Evolutionary conservation across 768 basidiomycete species (phyloP), one percentile per base, ranked within the genome.

Genomic region (Collybiopsis luxurians): DNA sequence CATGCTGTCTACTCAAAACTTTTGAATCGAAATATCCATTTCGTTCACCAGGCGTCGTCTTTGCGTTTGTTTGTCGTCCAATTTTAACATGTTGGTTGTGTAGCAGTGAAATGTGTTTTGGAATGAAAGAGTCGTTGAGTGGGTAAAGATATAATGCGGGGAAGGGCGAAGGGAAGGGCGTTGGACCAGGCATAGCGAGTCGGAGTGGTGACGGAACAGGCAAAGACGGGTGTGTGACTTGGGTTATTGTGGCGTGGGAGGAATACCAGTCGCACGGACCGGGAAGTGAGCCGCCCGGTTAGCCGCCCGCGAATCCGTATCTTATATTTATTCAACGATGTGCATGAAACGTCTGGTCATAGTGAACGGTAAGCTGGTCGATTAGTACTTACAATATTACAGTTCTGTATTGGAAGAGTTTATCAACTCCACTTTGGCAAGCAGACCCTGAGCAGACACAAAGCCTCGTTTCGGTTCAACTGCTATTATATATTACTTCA

Each of bases 11-110:
- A 63, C 90, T 92, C 59, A 99, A 79, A 7, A 98, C 80, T 69
- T 98, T 98, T 23, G 88, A 90, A 75, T 98, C 96, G 69, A 99
- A 98, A 76, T 90, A 99, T 10, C 95, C 96, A 68, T 99, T 98
- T 66, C 90, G 79, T 67, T 96, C 93, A 11, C 83, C 86, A 17
- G 96, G 96, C 28, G 92, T 85, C 0, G 95, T 97, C 80, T 97
- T 97, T 56, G 88, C 86, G 71, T 95, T 97, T 15, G 95, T 98
- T 74, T 98, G 95, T 56, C 96, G 77, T 17, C 96, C 96, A 68
- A 99, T 95, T 83, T 94, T 89, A 52, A 88, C 84, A 67, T 84
- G 89, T 69, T 85, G 84, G 56, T 77, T 79, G 57, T 77, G 75
- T 43, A 72, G 69, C 59, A 95, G 84, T n/a, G 87, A 79, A 61